A percentile compares a stretch with the other conserved stretches of the same genome.
Conservation (phyloP, 2,329 filamentous ascomycete species). For the Microdochium bolleyi region DNA sequence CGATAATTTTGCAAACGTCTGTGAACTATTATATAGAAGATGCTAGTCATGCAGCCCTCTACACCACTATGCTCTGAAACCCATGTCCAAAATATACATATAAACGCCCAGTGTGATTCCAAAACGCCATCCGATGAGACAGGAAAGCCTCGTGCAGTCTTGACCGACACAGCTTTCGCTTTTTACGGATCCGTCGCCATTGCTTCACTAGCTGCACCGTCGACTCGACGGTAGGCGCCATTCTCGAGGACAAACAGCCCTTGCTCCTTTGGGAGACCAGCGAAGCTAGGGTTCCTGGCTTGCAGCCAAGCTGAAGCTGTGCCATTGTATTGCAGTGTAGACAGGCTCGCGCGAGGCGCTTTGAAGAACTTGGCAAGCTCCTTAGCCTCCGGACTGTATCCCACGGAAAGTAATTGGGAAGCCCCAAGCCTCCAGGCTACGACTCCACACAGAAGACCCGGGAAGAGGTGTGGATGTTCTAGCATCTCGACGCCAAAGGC, state of each 20-base stretch:
- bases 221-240: not conserved
- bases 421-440: conserved; percentile 68
- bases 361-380: not conserved
- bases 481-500: conserved; percentile 88
- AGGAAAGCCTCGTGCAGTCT: not conserved
- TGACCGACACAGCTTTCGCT: not conserved
- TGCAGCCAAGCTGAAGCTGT: not conserved
- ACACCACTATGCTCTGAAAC: too few species aligned
- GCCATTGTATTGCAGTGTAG: not conserved
- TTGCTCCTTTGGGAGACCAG: not conserved
- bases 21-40: too few species aligned
- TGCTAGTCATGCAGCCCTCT: too few species aligned
- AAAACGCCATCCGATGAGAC: not conserved
- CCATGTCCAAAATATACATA: too few species aligned
- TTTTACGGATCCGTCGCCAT: not conserved
- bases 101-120: too few species aligned
- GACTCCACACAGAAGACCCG: conserved; percentile 67
- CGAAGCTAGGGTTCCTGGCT: not conserved
- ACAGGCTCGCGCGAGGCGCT: not conserved
- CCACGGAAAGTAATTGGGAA: conserved; percentile 24
- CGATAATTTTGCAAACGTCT: too few species aligned
- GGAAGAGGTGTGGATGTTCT: conserved; percentile 89
- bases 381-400: not conserved
- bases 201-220: not conserved
- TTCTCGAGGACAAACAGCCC: not conserved